Evolutionary conservation across 257 asterid genomes (phyloP).

Genomic region (Solanum corneliomulleri): DNA sequence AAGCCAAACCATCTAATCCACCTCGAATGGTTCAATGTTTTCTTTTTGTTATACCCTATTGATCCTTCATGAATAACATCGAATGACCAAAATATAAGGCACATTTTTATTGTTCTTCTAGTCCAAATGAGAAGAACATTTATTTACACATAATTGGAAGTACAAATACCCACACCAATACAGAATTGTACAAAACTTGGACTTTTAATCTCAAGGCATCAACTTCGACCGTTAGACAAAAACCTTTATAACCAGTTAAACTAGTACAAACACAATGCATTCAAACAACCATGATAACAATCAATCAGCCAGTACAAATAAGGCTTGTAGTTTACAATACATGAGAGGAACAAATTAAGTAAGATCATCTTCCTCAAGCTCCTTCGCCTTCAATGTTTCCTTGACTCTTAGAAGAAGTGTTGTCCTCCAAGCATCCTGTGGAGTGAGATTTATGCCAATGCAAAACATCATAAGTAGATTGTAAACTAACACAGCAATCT

Average conservation of each 20-base stretch:
- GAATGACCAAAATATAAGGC: background rate
- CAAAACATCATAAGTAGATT: background rate
- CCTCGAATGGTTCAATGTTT: background rate
- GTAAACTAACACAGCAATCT: background rate
- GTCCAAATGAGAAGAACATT: background rate
- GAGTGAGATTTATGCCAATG: background rate
- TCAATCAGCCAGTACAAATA: background rate
- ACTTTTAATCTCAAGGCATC: background rate
- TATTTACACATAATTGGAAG: background rate
- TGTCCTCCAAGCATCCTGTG: conserved; percentile 87
- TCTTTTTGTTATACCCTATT: background rate
- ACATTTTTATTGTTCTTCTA: background rate
- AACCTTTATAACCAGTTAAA: background rate
- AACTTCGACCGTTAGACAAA: background rate
- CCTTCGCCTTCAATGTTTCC: conserved; percentile 91
- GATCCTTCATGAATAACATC: background rate
- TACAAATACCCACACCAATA: background rate
- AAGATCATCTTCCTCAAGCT: conserved; percentile 88
- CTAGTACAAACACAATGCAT: background rate
- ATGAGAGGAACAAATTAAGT: conserved; percentile 29
- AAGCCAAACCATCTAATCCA: background rate
- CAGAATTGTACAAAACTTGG: background rate
- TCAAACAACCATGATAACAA: background rate
- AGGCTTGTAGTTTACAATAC: background rate
- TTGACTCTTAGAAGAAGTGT: conserved; percentile 89